Evolutionary conservation across 179 eudicot genomes (phyloP).

Genomic region (Kewa caespitosa): DNA sequence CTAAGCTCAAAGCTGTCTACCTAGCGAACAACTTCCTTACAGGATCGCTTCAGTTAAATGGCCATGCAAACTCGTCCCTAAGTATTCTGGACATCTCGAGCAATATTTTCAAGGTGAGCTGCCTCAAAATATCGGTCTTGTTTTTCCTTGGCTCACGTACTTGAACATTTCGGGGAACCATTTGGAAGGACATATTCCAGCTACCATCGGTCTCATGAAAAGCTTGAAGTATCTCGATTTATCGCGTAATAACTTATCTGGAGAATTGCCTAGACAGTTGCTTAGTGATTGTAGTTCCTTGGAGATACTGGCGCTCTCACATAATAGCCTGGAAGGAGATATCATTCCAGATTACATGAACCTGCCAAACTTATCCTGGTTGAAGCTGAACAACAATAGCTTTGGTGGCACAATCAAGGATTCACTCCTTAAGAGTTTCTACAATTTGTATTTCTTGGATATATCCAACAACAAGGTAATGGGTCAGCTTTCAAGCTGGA

Average conservation of each 20-base stretch:
- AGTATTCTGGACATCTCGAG: neutral
- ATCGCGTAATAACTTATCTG: constrained; percentile 20
- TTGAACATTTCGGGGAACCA: constrained; percentile 8
- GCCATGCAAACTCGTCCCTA: neutral
- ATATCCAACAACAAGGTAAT: neutral
- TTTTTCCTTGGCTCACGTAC: neutral
- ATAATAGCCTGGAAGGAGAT: constrained; percentile 17
- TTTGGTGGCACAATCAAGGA: no score
- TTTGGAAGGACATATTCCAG: constrained; percentile 17
- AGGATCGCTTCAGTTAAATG: constrained; percentile 8
- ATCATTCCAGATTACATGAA: constrained; percentile 1
- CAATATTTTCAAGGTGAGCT: neutral
- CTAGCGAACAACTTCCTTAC: constrained; percentile 12
- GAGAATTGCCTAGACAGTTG: constrained; percentile 8
- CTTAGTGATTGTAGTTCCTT: neutral
- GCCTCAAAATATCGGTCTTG: neutral
- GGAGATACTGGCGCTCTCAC: neutral
- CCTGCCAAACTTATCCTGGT: neutral
- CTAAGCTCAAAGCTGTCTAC: neutral
- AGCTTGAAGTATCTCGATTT: neutral
- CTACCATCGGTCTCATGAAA: neutral
- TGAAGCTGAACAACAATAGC: neutral
- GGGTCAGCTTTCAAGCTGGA: neutral
- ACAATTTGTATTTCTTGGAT: neutral
- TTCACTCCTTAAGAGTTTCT: neutral